phyloP scores from a whole-genome alignment of 2,329 filamentous ascomycete genomes.

The Aspergillus eucalypticola region DNA sequence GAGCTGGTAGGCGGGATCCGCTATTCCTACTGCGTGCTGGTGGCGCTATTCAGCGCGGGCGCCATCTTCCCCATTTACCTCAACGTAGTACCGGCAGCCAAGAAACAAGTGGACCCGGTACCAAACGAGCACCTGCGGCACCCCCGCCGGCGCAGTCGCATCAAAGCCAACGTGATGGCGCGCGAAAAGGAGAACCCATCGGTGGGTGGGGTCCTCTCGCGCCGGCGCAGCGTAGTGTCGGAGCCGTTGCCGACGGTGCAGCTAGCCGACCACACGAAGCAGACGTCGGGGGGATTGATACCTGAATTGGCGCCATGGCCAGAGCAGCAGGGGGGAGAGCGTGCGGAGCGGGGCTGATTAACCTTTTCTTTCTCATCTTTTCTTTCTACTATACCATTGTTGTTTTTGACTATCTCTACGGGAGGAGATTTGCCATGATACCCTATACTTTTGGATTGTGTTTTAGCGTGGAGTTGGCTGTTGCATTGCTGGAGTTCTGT shows the following conservation, averaged over 20 bases:
- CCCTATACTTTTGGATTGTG: neutral
- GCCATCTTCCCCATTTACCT: conserved; percentile 57
- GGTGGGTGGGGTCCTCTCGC: conserved; percentile 31
- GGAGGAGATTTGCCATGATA: conserved; percentile 3
- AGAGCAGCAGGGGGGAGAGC: conserved; percentile 5
- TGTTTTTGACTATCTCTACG: too few species aligned
- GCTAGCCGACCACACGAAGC: conserved; percentile 2
- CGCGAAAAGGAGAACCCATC: conserved; percentile 35
- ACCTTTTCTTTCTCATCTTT: too few species aligned
- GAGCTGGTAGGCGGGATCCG: conserved; percentile 40
- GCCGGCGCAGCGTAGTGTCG: conserved; percentile 30
- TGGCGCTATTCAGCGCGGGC: conserved; percentile 54
- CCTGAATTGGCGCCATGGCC: conserved; percentile 24
- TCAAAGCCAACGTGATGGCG: conserved; percentile 11
- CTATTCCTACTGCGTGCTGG: conserved; percentile 56
- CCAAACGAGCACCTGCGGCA: conserved; percentile 39
- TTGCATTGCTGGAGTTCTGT: neutral
- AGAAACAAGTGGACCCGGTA: conserved; percentile 54
- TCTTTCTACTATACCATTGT: too few species aligned
- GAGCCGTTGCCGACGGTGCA: conserved; percentile 24
- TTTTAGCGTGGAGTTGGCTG: neutral
- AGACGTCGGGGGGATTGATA: conserved; percentile 16
- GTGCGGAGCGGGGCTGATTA: too few species aligned
- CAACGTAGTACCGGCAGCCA: conserved; percentile 50
- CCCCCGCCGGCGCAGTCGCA: conserved; percentile 23